phyloP scores from a whole-genome alignment of 192 early-diverging fungal genomes.

The Radiomyces spectabilis region DNA sequence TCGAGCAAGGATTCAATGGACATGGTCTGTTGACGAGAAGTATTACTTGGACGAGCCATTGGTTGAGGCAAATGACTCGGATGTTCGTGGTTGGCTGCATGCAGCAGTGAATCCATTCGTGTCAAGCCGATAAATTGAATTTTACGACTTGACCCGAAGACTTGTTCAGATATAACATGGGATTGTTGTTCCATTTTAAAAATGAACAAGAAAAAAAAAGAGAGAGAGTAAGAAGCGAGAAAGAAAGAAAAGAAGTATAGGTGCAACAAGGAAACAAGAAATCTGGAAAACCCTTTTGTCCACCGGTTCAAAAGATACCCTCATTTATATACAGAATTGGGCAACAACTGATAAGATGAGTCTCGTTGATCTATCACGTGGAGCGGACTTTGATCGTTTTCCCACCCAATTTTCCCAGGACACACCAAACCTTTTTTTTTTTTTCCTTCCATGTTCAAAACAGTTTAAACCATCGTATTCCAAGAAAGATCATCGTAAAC shows the following conservation, averaged over 20 bases:
- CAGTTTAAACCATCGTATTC: too few relatives aligned
- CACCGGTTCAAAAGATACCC: too few relatives aligned
- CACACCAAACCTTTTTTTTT: too few relatives aligned
- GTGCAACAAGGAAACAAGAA: neutral
- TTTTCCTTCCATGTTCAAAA: too few relatives aligned
- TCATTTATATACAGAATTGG: too few relatives aligned
- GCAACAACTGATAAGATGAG: too few relatives aligned
- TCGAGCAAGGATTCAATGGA: conserved; percentile 13
- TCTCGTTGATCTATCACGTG: too few relatives aligned
- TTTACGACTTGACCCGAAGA: conserved; percentile 25
- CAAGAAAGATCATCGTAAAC: too few relatives aligned
- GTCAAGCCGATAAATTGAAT: conserved; percentile 11
- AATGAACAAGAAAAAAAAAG: neutral
- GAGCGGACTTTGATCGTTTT: too few relatives aligned
- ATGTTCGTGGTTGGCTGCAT: conserved; percentile 20
- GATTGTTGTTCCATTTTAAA: conserved; percentile 15
- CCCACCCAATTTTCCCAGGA: too few relatives aligned
- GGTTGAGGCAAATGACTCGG: conserved; percentile 14
- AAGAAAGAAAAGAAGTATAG: neutral
- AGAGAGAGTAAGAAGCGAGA: neutral
- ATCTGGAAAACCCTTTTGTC: too few relatives aligned
- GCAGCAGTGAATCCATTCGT: conserved; percentile 24
- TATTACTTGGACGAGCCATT: too few relatives aligned
- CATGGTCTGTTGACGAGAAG: conserved; percentile 6
- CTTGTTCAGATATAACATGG: conserved; percentile 25